Evolutionary conservation across 495 filamentous ascomycete species (phyloP).

Genomic region (Extremus antarcticus): DNA sequence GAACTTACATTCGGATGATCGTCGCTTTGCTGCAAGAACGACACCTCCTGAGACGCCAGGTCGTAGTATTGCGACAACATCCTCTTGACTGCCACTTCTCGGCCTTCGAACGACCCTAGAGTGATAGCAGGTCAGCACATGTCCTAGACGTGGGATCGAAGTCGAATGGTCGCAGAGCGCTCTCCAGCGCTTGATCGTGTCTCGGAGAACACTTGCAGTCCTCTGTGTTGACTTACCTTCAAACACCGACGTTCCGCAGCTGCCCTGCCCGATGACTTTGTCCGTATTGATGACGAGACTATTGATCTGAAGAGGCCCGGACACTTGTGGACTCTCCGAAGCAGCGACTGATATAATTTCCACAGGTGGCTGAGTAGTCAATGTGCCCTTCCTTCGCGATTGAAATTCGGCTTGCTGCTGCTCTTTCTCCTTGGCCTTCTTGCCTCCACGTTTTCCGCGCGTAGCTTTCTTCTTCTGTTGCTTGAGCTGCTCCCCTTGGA

Average conservation of each 20-base stretch:
- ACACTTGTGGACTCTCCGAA: slow-evolving; percentile 28
- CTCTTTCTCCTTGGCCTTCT: slow-evolving; percentile 55
- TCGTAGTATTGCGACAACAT: slow-evolving; percentile 94
- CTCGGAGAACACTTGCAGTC: too few species aligned
- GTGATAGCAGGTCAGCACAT: too few species aligned
- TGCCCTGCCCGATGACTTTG: slow-evolving; percentile 31
- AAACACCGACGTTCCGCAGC: slow-evolving; percentile 34
- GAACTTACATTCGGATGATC: slow-evolving; percentile 92
- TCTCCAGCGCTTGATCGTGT: too few species aligned
- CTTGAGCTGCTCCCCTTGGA: not conserved
- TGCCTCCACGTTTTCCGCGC: slow-evolving; percentile 72
- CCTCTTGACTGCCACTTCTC: slow-evolving; percentile 89
- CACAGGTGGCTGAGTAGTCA: not conserved
- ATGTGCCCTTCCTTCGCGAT: slow-evolving; percentile 5
- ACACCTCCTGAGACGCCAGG: slow-evolving; percentile 87
- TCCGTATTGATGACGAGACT: slow-evolving; percentile 32
- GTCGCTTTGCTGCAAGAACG: slow-evolving; percentile 80
- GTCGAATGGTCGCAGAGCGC: too few species aligned
- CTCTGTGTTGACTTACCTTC: too few species aligned
- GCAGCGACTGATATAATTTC: slow-evolving; percentile 18
- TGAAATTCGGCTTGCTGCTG: slow-evolving; percentile 35
- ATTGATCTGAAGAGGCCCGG: slow-evolving; percentile 26
- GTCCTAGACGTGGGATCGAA: too few species aligned
- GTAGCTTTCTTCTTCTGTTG: slow-evolving; percentile 67
- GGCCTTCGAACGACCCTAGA: slow-evolving; percentile 48